These are phyloP conservation scores for Rubroshorea leprosula DNA, from an alignment of 345 rosid genomes.

Conservation along the genomic window DNA sequence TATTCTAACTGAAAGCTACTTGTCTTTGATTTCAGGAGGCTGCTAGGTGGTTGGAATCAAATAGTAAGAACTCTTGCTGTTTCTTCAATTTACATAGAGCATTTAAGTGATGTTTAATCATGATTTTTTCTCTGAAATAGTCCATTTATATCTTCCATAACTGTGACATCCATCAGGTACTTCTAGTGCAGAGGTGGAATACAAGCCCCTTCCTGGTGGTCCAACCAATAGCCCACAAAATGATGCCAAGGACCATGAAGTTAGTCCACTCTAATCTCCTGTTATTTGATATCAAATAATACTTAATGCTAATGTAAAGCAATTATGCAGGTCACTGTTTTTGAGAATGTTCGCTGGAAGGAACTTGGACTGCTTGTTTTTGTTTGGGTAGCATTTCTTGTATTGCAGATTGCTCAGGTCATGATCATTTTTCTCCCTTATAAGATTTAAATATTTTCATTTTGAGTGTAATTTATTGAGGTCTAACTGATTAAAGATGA, in stretches of 20 bases:
- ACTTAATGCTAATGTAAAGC: constrained; percentile 2
- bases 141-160: constrained; percentile 2
- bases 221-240: constrained; percentile 27
- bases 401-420: constrained; percentile 69
- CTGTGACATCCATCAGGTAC: constrained; percentile 32
- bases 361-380: constrained; percentile 75
- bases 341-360: constrained; percentile 71
- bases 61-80: constrained; percentile 30
- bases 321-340: constrained; percentile 38
- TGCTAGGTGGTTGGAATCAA: constrained; percentile 39
- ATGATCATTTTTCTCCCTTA: neutral
- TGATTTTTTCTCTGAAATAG: neutral
- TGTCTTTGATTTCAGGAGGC: constrained; percentile 43
- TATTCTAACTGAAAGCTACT: neutral
- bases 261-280: constrained; percentile 9
- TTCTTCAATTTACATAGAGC: constrained; percentile 6
- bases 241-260: constrained; percentile 31
- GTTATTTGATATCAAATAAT: neutral
- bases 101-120: neutral
- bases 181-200: constrained; percentile 38
- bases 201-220: constrained; percentile 58
- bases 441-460: neutral
- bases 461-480: constrained; percentile 5
- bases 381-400: constrained; percentile 70
- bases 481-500: constrained; percentile 12